These are phyloP conservation scores for Globisporangium okanoganense DNA, from an alignment of 352 stramenopile genomes.

Conservation along the genomic window DNA sequence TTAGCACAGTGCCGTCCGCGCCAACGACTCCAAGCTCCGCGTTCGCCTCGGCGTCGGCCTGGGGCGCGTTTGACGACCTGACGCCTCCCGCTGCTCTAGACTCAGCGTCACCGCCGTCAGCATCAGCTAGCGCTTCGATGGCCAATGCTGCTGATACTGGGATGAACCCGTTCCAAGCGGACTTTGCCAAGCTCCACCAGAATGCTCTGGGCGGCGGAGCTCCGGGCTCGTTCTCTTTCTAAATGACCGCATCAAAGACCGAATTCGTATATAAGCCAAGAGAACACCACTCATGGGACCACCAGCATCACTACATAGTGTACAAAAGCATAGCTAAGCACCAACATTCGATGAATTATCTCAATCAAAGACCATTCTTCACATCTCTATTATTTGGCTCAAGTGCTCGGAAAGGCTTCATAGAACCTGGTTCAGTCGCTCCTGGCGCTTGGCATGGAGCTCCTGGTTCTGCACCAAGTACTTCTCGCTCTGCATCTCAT, in stretches of 20 bases:
- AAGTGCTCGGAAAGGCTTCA: neutral
- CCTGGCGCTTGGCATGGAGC: constrained; percentile 20
- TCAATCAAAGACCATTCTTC: neutral
- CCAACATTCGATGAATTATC: neutral
- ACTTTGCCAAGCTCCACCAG: constrained; percentile 23
- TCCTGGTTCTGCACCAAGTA: constrained; percentile 57
- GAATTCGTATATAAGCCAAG: neutral
- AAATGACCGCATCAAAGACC: neutral
- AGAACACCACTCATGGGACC: neutral
- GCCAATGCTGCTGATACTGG: neutral
- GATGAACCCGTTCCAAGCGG: constrained; percentile 13
- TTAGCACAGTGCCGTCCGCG: constrained; percentile 9
- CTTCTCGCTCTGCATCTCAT: constrained; percentile 83
- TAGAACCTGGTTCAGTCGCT: constrained; percentile 25
- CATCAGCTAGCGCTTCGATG: neutral
- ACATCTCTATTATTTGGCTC: neutral
- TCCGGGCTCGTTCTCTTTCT: neutral
- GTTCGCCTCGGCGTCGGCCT: constrained; percentile 1
- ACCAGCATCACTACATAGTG: neutral
- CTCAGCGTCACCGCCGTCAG: neutral
- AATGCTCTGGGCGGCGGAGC: constrained; percentile 14
- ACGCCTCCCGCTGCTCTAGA: constrained; percentile 1
- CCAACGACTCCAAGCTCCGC: neutral
- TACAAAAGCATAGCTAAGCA: neutral
- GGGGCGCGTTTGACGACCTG: constrained; percentile 12